phyloP scores from a whole-genome alignment of 768 basidiomycete species.

The Mrakia blollopis region DNA sequence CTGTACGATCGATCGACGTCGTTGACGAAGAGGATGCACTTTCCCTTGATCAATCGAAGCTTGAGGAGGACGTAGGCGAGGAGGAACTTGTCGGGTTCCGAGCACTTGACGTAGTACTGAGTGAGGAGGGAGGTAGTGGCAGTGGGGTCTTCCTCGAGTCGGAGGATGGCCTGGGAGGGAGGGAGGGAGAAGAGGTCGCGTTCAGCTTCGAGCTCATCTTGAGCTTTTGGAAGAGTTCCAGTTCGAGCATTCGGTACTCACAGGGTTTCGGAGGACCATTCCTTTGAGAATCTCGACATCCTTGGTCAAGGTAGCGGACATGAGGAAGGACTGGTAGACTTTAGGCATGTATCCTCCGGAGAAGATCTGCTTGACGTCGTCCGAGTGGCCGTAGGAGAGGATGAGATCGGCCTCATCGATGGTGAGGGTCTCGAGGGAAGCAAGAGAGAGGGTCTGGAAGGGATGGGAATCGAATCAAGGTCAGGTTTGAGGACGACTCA shows the following conservation, averaged over 20 bases:
- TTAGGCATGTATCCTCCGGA: constrained; percentile 61
- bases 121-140: constrained; percentile 73
- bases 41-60: constrained; percentile 89
- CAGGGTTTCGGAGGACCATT: constrained; percentile 77
- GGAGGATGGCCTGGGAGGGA: constrained; percentile 65
- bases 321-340: constrained; percentile 84
- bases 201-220: not conserved
- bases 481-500: not conserved
- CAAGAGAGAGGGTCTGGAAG: constrained; percentile 58
- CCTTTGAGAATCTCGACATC: constrained; percentile 91
- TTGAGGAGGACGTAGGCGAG: constrained; percentile 94
- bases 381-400: constrained; percentile 86
- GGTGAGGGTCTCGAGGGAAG: constrained; percentile 72
- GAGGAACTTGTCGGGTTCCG: constrained; percentile 95
- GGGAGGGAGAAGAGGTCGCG: not conserved
- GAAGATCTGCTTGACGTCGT: constrained; percentile 69
- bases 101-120: constrained; percentile 79
- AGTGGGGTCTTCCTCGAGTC: constrained; percentile 72
- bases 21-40: constrained; percentile 95
- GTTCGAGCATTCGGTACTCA: constrained; percentile 46
- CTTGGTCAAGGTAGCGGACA: constrained; percentile 96
- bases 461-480: not conserved
- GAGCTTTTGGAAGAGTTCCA: not conserved
- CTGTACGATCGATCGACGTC: constrained; percentile 91
- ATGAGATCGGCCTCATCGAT: constrained; percentile 98